Conservation (phyloP, 805 yeast genomes). For the Vanderwaltozyma verrucispora region DNA sequence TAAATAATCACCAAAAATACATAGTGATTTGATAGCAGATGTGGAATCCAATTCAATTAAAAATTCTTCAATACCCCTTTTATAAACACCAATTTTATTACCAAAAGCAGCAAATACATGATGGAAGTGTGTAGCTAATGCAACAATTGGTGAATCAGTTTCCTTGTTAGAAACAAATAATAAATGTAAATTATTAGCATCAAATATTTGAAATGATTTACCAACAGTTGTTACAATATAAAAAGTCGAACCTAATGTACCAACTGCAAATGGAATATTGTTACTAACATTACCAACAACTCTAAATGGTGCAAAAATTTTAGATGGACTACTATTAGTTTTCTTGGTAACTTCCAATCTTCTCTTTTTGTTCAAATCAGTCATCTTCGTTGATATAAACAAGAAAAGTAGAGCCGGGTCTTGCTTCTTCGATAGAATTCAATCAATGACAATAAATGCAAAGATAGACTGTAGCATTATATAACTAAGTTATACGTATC, state of each 20-base stretch:
- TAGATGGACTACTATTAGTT: constrained; percentile 29
- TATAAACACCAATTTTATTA: constrained; percentile 62
- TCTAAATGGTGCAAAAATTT: constrained; percentile 77
- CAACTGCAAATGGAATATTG: constrained; percentile 74
- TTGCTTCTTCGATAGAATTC: not conserved
- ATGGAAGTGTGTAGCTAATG: constrained; percentile 73
- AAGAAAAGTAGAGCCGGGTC: no score
- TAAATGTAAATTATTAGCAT: constrained; percentile 75
- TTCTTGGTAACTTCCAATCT: constrained; percentile 4
- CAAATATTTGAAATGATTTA: constrained; percentile 81
- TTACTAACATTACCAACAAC: constrained; percentile 88
- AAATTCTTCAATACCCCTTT: constrained; percentile 59
- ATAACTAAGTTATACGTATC: no score
- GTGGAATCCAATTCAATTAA: constrained; percentile 28
- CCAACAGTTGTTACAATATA: constrained; percentile 89
- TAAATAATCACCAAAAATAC: constrained; percentile 70
- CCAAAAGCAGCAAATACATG: constrained; percentile 72
- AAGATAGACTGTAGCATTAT: no score
- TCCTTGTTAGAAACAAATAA: constrained; percentile 78
- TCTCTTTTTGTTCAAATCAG: constrained; percentile 15
- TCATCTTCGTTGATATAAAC: no score
- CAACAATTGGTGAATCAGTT: constrained; percentile 58
- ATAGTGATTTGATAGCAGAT: constrained; percentile 35
- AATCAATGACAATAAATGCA: not conserved
- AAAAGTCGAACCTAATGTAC: constrained; percentile 79